Evolutionary conservation across 208 protist species (phyloP).

Genomic region (Trypanosoma grayi): DNA sequence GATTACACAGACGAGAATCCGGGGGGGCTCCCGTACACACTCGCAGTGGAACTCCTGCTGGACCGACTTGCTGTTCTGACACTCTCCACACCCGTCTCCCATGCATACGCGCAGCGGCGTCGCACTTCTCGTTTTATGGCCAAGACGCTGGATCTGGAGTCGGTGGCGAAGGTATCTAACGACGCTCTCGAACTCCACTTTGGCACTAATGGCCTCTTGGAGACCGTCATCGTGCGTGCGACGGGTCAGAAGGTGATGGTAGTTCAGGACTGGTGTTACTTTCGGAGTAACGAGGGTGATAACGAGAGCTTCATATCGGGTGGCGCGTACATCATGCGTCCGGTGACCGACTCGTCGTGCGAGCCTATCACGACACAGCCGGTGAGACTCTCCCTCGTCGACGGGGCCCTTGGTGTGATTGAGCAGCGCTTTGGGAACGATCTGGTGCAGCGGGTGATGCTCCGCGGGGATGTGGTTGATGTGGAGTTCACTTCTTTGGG

Average conservation of each 20-base stretch:
- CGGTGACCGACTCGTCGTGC: background rate
- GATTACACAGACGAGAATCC: conserved; percentile 10
- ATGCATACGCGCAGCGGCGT: too few relatives aligned
- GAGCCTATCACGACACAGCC: background rate
- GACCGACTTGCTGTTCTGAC: background rate
- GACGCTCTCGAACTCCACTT: background rate
- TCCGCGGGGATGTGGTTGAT: conserved; percentile 12
- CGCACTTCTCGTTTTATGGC: background rate
- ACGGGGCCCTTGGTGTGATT: conserved; percentile 1
- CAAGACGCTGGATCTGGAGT: background rate
- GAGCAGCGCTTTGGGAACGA: conserved; percentile 11
- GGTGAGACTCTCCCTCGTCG: background rate
- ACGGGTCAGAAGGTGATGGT: background rate
- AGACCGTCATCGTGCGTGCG: background rate
- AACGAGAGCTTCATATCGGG: background rate
- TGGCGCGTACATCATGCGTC: conserved; percentile 23
- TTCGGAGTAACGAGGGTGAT: conserved; percentile 9
- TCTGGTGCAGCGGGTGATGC: conserved; percentile 12
- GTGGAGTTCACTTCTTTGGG: conserved; percentile 20
- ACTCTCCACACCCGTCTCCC: background rate
- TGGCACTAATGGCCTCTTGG: background rate
- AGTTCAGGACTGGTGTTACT: conserved; percentile 16
- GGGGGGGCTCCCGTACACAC: conserved; percentile 1
- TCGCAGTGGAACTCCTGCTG: background rate
- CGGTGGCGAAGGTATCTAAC: background rate